Conservation (phyloP, 2,329 filamentous ascomycete species). For the Rugonectria rugulosa region DNA sequence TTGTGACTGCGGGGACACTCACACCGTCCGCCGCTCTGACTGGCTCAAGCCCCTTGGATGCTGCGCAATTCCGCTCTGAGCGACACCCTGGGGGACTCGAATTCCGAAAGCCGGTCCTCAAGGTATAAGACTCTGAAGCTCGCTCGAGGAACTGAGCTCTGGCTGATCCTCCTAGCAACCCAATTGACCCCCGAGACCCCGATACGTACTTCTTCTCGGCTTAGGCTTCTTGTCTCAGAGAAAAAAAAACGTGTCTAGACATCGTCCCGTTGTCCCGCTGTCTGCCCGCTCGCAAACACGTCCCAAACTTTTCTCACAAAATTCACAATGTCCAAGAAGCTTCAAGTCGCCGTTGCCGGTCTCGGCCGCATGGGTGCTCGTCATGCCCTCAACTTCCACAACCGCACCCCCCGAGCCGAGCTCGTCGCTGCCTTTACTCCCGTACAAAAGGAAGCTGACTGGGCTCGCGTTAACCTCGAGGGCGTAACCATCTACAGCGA, state of each 20-base stretch:
- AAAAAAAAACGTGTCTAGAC: slow-evolving; percentile 6
- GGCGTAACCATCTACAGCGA: slow-evolving; percentile 34
- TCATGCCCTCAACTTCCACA: slow-evolving; percentile 38
- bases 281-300: background rate
- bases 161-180: background rate
- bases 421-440: slow-evolving; percentile 39
- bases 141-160: background rate
- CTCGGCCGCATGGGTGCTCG: slow-evolving; percentile 40
- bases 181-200: slow-evolving; percentile 15
- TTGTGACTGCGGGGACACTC: slow-evolving; percentile 12
- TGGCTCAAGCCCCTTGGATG: background rate
- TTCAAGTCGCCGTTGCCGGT: slow-evolving; percentile 35
- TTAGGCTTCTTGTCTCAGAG: slow-evolving; percentile 4
- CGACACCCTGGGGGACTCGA: background rate
- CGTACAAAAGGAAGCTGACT: slow-evolving; percentile 34
- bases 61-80: background rate
- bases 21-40: slow-evolving; percentile 2
- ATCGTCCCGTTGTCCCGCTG: slow-evolving; percentile 3
- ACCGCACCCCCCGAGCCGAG: slow-evolving; percentile 34
- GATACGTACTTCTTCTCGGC: slow-evolving; percentile 1
- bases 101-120: slow-evolving; percentile 16
- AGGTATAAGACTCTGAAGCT: slow-evolving; percentile 22
- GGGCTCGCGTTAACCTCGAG: slow-evolving; percentile 33
- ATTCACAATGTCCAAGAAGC: slow-evolving; percentile 33
- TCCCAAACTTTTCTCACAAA: background rate